A percentile compares a stretch with the other conserved stretches of the same genome.
Conservation (phyloP, 352 stramenopile genomes). For the Phytophthora cryptogea region DNA sequence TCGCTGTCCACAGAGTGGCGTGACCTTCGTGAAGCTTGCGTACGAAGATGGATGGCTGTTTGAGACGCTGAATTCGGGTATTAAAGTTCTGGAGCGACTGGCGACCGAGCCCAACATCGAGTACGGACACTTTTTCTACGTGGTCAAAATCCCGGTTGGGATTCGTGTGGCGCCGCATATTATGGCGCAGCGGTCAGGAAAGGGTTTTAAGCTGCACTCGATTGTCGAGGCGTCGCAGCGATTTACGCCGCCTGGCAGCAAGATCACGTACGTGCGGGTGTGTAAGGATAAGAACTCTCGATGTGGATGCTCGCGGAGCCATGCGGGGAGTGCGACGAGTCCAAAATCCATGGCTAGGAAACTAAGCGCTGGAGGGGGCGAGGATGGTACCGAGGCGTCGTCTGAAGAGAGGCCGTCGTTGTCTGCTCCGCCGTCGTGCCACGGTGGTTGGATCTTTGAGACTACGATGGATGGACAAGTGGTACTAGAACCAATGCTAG, state of each 20-base stretch:
- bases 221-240: conserved; percentile 84
- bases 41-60: conserved; percentile 87
- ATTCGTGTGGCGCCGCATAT: conserved; percentile 84
- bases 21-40: conserved; percentile 83
- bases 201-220: conserved; percentile 82
- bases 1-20: conserved; percentile 68
- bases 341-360: conserved; percentile 28
- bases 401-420: conserved; percentile 18
- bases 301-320: conserved; percentile 55
- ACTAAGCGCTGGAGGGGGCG: conserved; percentile 17
- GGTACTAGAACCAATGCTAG: conserved; percentile 70
- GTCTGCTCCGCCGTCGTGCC: conserved; percentile 44
- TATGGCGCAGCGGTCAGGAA: conserved; percentile 81
- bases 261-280: conserved; percentile 86
- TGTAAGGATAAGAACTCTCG: conserved; percentile 75
- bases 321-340: conserved; percentile 37
- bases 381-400: conserved; percentile 6
- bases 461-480: conserved; percentile 85
- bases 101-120: conserved; percentile 66
- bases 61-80: conserved; percentile 81
- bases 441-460: conserved; percentile 86
- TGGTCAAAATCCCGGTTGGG: conserved; percentile 81
- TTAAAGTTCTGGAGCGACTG: conserved; percentile 72
- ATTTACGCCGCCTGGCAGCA: conserved; percentile 80
- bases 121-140: conserved; percentile 84